Percentiles rank a stretch among this genome's conserved stretches.
phyloP scores from a whole-genome alignment of 805 yeast genomes.

The Yarrowia porcina region DNA sequence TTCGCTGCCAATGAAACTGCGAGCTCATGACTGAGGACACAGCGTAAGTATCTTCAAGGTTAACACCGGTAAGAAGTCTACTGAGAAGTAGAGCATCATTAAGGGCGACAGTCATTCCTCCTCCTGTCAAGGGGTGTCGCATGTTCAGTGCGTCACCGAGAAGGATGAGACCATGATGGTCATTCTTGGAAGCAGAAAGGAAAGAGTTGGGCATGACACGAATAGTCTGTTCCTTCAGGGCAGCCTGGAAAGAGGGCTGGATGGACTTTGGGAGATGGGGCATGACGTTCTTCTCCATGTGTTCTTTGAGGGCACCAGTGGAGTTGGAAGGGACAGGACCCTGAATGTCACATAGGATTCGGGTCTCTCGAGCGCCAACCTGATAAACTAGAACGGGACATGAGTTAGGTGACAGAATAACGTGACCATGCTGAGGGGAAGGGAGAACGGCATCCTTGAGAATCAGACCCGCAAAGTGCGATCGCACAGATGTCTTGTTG shows the following conservation, averaged over 20 bases:
- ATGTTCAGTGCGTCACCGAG: constrained; percentile 93
- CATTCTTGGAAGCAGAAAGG: constrained; percentile 69
- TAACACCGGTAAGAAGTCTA: constrained; percentile 47
- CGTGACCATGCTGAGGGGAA: constrained; percentile 78
- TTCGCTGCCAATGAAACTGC: constrained; percentile 75
- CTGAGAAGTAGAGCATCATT: constrained; percentile 75
- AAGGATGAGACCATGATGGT: constrained; percentile 69
- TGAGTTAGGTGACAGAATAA: constrained; percentile 69
- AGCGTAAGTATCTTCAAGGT: constrained; percentile 39
- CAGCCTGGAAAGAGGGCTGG: constrained; percentile 64
- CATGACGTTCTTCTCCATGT: constrained; percentile 58
- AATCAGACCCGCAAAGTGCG: constrained; percentile 84
- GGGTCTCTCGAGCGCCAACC: constrained; percentile 74
- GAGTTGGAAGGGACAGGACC: constrained; percentile 68
- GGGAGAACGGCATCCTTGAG: constrained; percentile 75
- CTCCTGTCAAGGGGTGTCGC: constrained; percentile 98
- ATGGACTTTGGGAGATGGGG: constrained; percentile 64
- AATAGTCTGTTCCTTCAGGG: constrained; percentile 57
- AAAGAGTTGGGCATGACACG: constrained; percentile 93
- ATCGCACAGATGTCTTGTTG: constrained; percentile 66
- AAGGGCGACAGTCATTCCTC: constrained; percentile 98
- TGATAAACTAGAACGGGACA: constrained; percentile 89
- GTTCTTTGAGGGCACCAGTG: constrained; percentile 54
- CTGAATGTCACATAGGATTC: constrained; percentile 85
- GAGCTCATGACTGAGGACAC: constrained; percentile 58